Evolutionary conservation across 305 asterid species (phyloP), one percentile per base, ranked within the genome.

Genomic region (Solanum hybrid): DNA sequence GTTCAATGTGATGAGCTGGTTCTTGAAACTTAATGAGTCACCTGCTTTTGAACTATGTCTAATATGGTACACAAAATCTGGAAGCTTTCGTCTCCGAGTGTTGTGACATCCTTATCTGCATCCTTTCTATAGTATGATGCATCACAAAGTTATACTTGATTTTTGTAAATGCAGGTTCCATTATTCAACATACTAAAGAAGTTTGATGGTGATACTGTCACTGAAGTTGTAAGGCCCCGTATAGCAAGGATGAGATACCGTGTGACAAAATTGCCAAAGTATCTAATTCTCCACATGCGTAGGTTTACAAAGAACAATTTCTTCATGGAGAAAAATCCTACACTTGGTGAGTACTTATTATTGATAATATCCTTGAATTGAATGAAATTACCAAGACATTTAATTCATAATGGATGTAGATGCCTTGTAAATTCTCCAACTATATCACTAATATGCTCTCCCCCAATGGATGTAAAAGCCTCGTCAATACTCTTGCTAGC

Each of bases 301-400:
- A 95, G 99, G 66, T 96, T 97, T 91, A 97, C 99, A 20, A 97
- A 94, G 93, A 97, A 97, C 92, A 96, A 97, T 88, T 97, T 97
- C 93, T 97, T 96, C 86, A 95, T 97, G 81, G 99, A 97, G 96
- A 97, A 97, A 91, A 97, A 97, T 91, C 99, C 99, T 76, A 96
- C 99, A 20, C 98, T 97, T 42, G 99, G 99, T 97, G 90, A 93
- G 98, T 90, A 32, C 88, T 32, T 29, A 32, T 32, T 40, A 60
- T 85, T 56, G 77, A 85, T 60, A 22, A 10, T 85, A 85, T 22
- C 34, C 46, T 85, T 22, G 77, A 56, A 85, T 85, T 85, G 31
- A 56, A 20, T 85, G 76, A 85, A 56, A 32, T 6, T 60, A 34
- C 88, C 32, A 6, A 22, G 31, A 85, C 46, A 60, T 32, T 34